Conservation (phyloP, 495 filamentous ascomycete species). For the Cladorrhinum samala region DNA sequence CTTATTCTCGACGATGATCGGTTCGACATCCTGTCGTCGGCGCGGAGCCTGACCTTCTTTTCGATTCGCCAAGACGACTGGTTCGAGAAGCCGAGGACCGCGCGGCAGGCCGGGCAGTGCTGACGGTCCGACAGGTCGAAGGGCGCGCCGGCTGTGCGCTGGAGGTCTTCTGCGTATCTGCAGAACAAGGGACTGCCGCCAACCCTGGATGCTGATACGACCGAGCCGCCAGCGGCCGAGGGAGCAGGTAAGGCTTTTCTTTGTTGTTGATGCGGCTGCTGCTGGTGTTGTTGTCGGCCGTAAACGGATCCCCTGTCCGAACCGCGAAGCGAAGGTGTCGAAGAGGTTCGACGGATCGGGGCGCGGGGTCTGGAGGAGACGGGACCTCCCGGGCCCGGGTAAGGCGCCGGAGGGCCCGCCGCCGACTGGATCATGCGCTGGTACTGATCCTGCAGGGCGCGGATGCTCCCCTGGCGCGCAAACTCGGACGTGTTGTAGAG, state of each 20-base stretch:
- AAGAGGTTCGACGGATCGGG: constrained; percentile 21
- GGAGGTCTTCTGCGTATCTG: constrained; percentile 22
- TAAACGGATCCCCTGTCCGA: neutral
- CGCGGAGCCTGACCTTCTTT: constrained; percentile 21
- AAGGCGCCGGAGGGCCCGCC: too few species aligned
- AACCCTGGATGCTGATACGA: neutral
- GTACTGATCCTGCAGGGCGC: constrained; percentile 33
- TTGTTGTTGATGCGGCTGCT: constrained; percentile 1
- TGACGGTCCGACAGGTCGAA: too few species aligned
- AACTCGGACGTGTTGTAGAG: constrained; percentile 33
- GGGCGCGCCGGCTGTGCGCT: too few species aligned
- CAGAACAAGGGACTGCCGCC: constrained; percentile 23
- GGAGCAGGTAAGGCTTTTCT: too few species aligned
- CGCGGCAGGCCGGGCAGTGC: constrained; percentile 20
- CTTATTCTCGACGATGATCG: neutral
- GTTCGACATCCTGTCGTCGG: too few species aligned
- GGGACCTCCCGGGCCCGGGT: too few species aligned
- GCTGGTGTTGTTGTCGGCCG: neutral
- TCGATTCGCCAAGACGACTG: constrained; percentile 25
- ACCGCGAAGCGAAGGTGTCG: constrained; percentile 20
- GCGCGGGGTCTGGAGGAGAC: constrained; percentile 16
- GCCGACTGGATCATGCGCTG: constrained; percentile 26
- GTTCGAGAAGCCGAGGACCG: neutral
- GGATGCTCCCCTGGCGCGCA: constrained; percentile 29
- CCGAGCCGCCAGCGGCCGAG: too few species aligned